Evolutionary conservation across 495 filamentous ascomycete species (phyloP).

Genomic region (Tuber umbilicatum): DNA sequence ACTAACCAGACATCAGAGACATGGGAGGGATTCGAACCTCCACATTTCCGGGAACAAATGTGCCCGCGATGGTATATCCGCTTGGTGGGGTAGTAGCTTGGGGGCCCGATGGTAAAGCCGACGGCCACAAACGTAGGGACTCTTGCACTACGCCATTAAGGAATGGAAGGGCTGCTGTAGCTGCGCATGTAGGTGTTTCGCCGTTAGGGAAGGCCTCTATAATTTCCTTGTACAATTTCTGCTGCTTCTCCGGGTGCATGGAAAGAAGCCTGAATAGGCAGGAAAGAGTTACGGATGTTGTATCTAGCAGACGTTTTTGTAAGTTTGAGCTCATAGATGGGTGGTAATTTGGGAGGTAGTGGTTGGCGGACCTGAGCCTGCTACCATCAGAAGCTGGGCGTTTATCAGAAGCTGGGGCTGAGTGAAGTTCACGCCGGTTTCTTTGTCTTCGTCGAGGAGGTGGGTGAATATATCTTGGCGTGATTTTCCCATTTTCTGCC

Average conservation of each 20-base stretch:
- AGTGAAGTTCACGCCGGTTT: slow-evolving; percentile 16
- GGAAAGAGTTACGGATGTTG: not conserved
- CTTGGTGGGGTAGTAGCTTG: slow-evolving; percentile 47
- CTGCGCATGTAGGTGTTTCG: slow-evolving; percentile 19
- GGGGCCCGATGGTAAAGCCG: slow-evolving; percentile 45
- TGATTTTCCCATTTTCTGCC: slow-evolving; percentile 19
- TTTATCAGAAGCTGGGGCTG: slow-evolving; percentile 20
- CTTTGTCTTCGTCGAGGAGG: slow-evolving; percentile 14
- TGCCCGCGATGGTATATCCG: slow-evolving; percentile 47
- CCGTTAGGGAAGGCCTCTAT: slow-evolving; percentile 16
- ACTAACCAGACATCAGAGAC: not conserved
- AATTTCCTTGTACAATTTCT: slow-evolving; percentile 42
- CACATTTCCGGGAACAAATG: slow-evolving; percentile 45
- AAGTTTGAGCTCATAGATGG: slow-evolving; percentile 11
- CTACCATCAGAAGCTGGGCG: slow-evolving; percentile 28
- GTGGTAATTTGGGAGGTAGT: slow-evolving; percentile 3
- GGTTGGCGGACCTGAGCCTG: slow-evolving; percentile 21
- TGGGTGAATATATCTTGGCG: slow-evolving; percentile 29
- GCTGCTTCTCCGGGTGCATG: slow-evolving; percentile 9
- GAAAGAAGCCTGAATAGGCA: not conserved
- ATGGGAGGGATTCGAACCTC: not conserved
- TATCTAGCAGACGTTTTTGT: not conserved
- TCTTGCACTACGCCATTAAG: slow-evolving; percentile 52
- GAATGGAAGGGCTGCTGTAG: slow-evolving; percentile 34
- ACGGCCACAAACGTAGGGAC: slow-evolving; percentile 50